Percentiles rank a stretch among this genome's conserved stretches.
phyloP scores from a whole-genome alignment of 2,329 filamentous ascomycete genomes.

The Colletotrichum orbiculare region DNA sequence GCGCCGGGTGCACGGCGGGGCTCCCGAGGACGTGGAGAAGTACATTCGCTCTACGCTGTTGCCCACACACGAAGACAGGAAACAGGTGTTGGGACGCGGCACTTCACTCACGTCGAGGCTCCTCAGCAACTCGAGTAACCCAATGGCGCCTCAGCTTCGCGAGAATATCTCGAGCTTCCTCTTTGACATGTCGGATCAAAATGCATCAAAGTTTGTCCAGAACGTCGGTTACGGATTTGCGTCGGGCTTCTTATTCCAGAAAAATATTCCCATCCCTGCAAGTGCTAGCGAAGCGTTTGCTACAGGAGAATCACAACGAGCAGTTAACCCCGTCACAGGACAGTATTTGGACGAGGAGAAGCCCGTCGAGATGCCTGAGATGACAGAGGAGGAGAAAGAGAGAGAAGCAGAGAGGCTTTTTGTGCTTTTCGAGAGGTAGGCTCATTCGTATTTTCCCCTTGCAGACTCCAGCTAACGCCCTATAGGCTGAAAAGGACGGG shows the following conservation, averaged over 20 bases:
- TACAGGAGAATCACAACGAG: conserved; percentile 46
- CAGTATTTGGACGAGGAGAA: conserved; percentile 80
- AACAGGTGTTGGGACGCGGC: conserved; percentile 80
- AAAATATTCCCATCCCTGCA: conserved; percentile 81
- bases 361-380: conserved; percentile 69
- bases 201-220: conserved; percentile 82
- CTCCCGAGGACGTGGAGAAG: conserved; percentile 70
- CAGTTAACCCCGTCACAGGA: conserved; percentile 87
- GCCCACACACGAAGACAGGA: conserved; percentile 80
- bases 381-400: conserved; percentile 94
- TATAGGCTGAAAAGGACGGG: conserved; percentile 76
- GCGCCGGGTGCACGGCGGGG: conserved; percentile 75
- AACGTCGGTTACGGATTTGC: conserved; percentile 97
- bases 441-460: background rate
- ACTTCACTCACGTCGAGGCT: conserved; percentile 80
- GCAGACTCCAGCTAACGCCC: conserved; percentile 17
- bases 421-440: conserved; percentile 87
- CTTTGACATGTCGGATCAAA: conserved; percentile 86
- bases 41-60: conserved; percentile 76
- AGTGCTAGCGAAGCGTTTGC: conserved; percentile 67
- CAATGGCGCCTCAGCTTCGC: conserved; percentile 76
- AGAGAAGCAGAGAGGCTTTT: conserved; percentile 90
- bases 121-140: conserved; percentile 80
- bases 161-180: conserved; percentile 81
- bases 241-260: conserved; percentile 87